These are phyloP conservation scores for Gentiana straminea DNA, from an alignment of 257 asterid genomes.

Conservation along the genomic window DNA sequence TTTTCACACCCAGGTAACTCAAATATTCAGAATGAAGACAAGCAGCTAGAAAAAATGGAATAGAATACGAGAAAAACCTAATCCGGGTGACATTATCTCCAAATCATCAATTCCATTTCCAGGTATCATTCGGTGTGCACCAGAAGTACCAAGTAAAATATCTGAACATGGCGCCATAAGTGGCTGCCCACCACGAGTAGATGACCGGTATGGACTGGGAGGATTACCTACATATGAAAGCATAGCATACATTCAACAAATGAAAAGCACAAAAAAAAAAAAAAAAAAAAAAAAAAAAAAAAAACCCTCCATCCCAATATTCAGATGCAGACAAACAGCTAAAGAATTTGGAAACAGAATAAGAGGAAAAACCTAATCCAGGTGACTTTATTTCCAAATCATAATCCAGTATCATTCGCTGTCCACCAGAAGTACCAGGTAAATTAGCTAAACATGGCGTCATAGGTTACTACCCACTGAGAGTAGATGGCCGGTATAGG, in stretches of 20 bases:
- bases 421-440: conserved; percentile 98
- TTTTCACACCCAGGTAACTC: too few relatives aligned
- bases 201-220: conserved; percentile 59
- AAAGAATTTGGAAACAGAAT: neutral
- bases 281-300: too few relatives aligned
- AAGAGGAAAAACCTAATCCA: conserved; percentile 39
- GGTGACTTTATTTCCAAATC: conserved; percentile 96
- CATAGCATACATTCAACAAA: too few relatives aligned
- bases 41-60: neutral
- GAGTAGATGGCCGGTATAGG: conserved; percentile 90
- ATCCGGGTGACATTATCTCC: conserved; percentile 11
- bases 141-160: conserved; percentile 55
- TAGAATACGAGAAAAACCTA: conserved; percentile 27
- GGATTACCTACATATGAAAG: too few relatives aligned
- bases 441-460: conserved; percentile 89
- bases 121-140: conserved; percentile 97
- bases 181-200: conserved; percentile 95
- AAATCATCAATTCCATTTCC: conserved; percentile 91
- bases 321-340: too few relatives aligned
- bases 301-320: too few relatives aligned
- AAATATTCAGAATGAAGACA: too few relatives aligned
- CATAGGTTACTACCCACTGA: conserved; percentile 96
- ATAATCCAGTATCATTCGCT: conserved; percentile 92
- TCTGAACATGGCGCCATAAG: conserved; percentile 64
- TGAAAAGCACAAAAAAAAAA: too few relatives aligned